Evolutionary conservation across 1,139 yeast genomes (phyloP), one percentile per base, ranked within the genome.

Genomic region (Debaryomycetaceae sp.): DNA sequence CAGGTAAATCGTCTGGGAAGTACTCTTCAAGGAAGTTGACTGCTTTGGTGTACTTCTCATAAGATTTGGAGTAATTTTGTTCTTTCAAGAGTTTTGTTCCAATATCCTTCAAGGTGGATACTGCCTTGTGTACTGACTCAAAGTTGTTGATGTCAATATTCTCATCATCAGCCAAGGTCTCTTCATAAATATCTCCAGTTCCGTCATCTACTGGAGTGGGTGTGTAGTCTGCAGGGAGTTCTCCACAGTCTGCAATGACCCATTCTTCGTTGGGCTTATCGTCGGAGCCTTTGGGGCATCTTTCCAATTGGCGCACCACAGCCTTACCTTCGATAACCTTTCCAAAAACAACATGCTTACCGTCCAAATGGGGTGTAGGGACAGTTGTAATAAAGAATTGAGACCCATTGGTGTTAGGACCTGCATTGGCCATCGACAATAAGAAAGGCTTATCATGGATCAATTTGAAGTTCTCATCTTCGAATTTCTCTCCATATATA

Each of bases 311-410:
- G 53, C 95, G 81, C 19, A 88, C 89, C 28, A 89, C 65, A 8
- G 92, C 79, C 61, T 85, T 87, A 36, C 98, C 98, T 40, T 81
- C 75, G 36, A 88, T 62, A 17, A 92, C 89, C 61, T 84, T 80
- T 46, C 99, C 99, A 61, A 92, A 94, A 6, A 92, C 97, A 41
- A 91, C 98, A 63, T 94, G 98, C 65, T 92, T 91, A 35, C 94
- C 95, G 60, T 92, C 92, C 52, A 91, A 74, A 59, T 86, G 92
- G 6, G 92, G 87, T 17, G 92, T 83, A 37, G 86, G 79, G 4
- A 78, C 87, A n/a, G 92, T 83, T 31, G 95, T 87, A 54, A 92
- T 83, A 62, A 92, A 92, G 57, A 89, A 91, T 62, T 92, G 98
- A 0, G 96, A 88, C 1, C 98, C 98, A 59, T 92, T 92, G 46